These are phyloP conservation scores for Chalciporus sphaerocephalus DNA, from an alignment of 768 basidiomycete genomes.

Conservation along the genomic window DNA sequence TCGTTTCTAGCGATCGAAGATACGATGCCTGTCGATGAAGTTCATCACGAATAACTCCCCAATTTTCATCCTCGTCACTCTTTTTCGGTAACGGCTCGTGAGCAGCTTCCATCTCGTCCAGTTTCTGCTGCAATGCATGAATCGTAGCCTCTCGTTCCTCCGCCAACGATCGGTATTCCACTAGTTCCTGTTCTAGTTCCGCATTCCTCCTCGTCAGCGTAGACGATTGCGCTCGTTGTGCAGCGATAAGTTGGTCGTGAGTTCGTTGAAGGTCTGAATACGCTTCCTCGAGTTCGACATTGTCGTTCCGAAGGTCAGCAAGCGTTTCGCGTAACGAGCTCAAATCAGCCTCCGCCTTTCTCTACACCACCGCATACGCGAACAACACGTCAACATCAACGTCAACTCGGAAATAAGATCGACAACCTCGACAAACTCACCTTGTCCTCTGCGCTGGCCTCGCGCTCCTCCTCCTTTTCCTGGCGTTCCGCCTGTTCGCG, in stretches of 20 bases:
- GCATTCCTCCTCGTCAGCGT: slow-evolving; percentile 44
- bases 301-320: slow-evolving; percentile 49
- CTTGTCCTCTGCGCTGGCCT: slow-evolving; percentile 53
- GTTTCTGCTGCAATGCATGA: slow-evolving; percentile 42
- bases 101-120: slow-evolving; percentile 41
- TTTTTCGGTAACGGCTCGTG: slow-evolving; percentile 29
- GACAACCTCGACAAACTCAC: too few relatives aligned
- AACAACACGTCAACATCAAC: too few relatives aligned
- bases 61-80: slow-evolving; percentile 48
- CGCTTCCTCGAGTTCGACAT: slow-evolving; percentile 57
- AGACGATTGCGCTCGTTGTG: slow-evolving; percentile 50
- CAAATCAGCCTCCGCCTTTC: slow-evolving; percentile 47
- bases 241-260: slow-evolving; percentile 45
- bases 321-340: slow-evolving; percentile 48
- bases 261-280: slow-evolving; percentile 46
- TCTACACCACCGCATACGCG: slow-evolving; percentile 31
- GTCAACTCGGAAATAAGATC: too few relatives aligned
- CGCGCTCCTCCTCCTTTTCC: slow-evolving; percentile 58
- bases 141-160: slow-evolving; percentile 40
- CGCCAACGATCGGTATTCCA: slow-evolving; percentile 38
- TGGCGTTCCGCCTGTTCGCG: slow-evolving; percentile 64
- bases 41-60: slow-evolving; percentile 63
- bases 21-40: slow-evolving; percentile 62
- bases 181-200: slow-evolving; percentile 46
- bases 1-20: slow-evolving; percentile 53